A percentile compares a stretch with the other conserved stretches of the same genome.
phyloP scores from a whole-genome alignment of 371 early-diverging fungal species.

The Smittium culicis region DNA sequence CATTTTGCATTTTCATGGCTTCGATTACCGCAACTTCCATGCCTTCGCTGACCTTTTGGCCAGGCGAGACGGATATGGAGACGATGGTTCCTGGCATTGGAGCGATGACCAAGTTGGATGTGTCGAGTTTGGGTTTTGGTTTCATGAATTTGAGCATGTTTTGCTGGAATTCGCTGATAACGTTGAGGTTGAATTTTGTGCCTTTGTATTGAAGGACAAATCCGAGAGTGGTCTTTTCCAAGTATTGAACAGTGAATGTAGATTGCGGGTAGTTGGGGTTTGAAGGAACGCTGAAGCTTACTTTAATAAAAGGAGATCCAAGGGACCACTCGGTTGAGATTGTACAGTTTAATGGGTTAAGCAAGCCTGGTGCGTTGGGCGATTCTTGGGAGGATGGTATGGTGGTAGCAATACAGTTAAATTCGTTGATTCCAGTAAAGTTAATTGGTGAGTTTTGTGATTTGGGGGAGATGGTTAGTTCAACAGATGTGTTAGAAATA shows the following conservation, averaged over 20 bases:
- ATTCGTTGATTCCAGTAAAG: constrained; percentile 18
- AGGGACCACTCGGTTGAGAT: constrained; percentile 52
- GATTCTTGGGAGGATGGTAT: neutral
- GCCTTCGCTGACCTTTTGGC: constrained; percentile 74
- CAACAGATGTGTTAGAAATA: constrained; percentile 23
- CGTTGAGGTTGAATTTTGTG: constrained; percentile 59
- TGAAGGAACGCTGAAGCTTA: constrained; percentile 21
- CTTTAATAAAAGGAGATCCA: constrained; percentile 54
- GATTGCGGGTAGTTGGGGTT: neutral
- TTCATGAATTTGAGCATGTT: constrained; percentile 55
- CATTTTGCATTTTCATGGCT: constrained; percentile 98
- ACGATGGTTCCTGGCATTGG: constrained; percentile 93
- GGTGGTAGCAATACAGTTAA: constrained; percentile 4
- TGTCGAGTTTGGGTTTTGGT: constrained; percentile 52
- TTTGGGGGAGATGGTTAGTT: constrained; percentile 10
- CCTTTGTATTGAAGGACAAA: constrained; percentile 70
- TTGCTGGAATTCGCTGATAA: constrained; percentile 47
- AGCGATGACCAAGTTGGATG: constrained; percentile 54
- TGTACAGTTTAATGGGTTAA: neutral
- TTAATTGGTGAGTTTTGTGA: neutral
- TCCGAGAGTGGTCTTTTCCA: constrained; percentile 57
- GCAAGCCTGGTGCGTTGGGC: neutral
- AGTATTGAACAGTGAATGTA: constrained; percentile 54
- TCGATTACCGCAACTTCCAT: constrained; percentile 76
- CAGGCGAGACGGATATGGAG: constrained; percentile 63